phyloP scores from a whole-genome alignment of 805 yeast species.

The Candida takata region DNA sequence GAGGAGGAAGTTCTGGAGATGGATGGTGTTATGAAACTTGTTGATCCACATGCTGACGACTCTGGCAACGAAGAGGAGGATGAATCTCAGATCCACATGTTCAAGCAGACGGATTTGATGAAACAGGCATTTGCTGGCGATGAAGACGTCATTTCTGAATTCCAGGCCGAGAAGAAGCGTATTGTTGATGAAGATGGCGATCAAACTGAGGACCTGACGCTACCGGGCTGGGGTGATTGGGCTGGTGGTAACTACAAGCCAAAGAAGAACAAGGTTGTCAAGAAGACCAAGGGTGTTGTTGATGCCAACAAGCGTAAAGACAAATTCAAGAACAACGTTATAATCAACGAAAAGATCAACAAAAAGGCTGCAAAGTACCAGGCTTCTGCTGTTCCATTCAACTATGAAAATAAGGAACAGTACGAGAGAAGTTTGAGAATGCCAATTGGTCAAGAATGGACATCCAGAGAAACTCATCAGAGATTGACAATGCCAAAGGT shows the following conservation, averaged over 20 bases:
- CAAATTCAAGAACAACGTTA: slow-evolving; percentile 68
- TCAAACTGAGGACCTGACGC: slow-evolving; percentile 72
- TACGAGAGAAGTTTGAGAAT: slow-evolving; percentile 88
- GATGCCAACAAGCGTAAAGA: slow-evolving; percentile 70
- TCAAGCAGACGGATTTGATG: slow-evolving; percentile 75
- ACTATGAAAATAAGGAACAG: slow-evolving; percentile 88
- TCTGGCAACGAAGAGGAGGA: slow-evolving; percentile 35
- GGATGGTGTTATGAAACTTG: slow-evolving; percentile 46
- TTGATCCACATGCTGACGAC: slow-evolving; percentile 38
- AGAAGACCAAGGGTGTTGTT: slow-evolving; percentile 66
- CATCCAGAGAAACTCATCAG: slow-evolving; percentile 80
- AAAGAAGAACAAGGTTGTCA: slow-evolving; percentile 52
- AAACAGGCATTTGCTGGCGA: slow-evolving; percentile 96
- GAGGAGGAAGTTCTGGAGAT: slow-evolving; percentile 38
- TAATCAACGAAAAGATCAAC: slow-evolving; percentile 80
- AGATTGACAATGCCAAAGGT: slow-evolving; percentile 84
- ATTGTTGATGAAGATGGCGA: slow-evolving; percentile 75
- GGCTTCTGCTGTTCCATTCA: slow-evolving; percentile 89
- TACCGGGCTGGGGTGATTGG: slow-evolving; percentile 99
- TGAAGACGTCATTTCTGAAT: slow-evolving; percentile 81
- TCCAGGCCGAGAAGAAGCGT: slow-evolving; percentile 67
- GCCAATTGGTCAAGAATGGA: slow-evolving; percentile 99
- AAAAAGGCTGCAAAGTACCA: slow-evolving; percentile 83
- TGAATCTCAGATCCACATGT: slow-evolving; percentile 40
- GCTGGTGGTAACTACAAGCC: slow-evolving; percentile 53